Percentiles rank a stretch among this genome's conserved stretches.
These are phyloP conservation scores for Liquidambar formosana DNA, from an alignment of 164 flowering plant species.

Conservation along the genomic window DNA sequence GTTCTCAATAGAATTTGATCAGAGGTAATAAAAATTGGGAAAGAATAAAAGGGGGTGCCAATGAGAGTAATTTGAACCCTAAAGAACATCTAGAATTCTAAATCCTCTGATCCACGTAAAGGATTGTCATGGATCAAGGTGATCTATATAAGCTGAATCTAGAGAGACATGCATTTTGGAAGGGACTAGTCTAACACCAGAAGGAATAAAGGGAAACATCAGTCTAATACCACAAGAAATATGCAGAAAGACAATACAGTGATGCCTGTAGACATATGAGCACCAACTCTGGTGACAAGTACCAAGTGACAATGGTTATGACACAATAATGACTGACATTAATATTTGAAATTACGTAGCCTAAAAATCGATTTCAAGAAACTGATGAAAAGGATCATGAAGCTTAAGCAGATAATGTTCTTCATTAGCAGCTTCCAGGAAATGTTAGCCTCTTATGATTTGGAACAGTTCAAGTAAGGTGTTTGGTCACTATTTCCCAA, in stretches of 20 bases:
- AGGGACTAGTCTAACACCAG: neutral
- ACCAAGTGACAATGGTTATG: neutral
- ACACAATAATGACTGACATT: neutral
- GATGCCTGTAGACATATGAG: neutral
- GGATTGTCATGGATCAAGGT: neutral
- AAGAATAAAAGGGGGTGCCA: neutral
- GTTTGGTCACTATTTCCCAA: neutral
- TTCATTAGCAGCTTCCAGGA: neutral
- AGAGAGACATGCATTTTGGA: neutral
- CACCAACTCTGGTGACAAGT: neutral
- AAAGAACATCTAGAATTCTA: neutral
- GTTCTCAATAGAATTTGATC: neutral
- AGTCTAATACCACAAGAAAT: neutral
- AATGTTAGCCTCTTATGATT: neutral
- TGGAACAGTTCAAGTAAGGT: neutral
- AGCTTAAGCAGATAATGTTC: neutral
- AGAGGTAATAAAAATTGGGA: neutral
- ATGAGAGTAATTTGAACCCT: neutral
- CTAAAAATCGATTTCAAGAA: neutral
- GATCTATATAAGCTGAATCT: neutral
- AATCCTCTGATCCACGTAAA: neutral
- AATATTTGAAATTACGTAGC: no score
- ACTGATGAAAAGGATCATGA: neutral
- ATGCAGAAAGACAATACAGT: no score
- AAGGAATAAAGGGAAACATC: neutral